phyloP scores from a whole-genome alignment of 169 alveolate genomes.

The Cryptosporidium viatorum region DNA sequence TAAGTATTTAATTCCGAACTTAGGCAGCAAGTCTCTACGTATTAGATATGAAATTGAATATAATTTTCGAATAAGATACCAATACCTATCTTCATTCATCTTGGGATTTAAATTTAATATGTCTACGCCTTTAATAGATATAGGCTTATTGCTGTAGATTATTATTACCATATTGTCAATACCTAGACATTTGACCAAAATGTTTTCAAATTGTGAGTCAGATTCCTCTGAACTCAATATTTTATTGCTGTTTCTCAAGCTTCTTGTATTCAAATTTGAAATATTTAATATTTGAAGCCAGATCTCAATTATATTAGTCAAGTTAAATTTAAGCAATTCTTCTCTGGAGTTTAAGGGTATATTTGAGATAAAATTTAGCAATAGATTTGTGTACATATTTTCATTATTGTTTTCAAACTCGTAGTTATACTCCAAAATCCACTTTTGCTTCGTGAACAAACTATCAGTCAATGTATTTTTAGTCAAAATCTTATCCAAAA shows the following conservation, averaged over 20 bases:
- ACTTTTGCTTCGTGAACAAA: background rate
- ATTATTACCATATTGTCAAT: slow-evolving; percentile 22
- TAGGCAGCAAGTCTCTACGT: slow-evolving; percentile 10
- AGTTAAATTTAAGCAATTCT: slow-evolving; percentile 4
- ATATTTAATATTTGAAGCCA: slow-evolving; percentile 14
- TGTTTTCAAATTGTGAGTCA: background rate
- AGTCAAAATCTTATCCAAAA: background rate
- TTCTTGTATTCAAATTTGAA: background rate
- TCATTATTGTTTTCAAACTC: slow-evolving; percentile 38
- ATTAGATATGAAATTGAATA: slow-evolving; percentile 9
- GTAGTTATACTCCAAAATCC: background rate
- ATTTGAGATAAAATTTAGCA: slow-evolving; percentile 12
- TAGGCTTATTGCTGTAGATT: slow-evolving; percentile 31
- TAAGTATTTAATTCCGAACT: slow-evolving; percentile 25
- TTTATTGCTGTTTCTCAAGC: background rate
- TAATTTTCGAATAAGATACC: slow-evolving; percentile 14
- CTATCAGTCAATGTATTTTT: background rate
- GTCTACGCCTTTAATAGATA: slow-evolving; percentile 24
- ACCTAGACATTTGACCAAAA: background rate
- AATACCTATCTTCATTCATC: background rate
- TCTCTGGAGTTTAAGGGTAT: slow-evolving; percentile 7
- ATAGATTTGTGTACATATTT: slow-evolving; percentile 22
- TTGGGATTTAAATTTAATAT: slow-evolving; percentile 10
- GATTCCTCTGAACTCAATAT: background rate
- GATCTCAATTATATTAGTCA: slow-evolving; percentile 7